Conservation (phyloP, 2,329 filamentous ascomycete genomes). For the Talaromyces rugulosus region DNA sequence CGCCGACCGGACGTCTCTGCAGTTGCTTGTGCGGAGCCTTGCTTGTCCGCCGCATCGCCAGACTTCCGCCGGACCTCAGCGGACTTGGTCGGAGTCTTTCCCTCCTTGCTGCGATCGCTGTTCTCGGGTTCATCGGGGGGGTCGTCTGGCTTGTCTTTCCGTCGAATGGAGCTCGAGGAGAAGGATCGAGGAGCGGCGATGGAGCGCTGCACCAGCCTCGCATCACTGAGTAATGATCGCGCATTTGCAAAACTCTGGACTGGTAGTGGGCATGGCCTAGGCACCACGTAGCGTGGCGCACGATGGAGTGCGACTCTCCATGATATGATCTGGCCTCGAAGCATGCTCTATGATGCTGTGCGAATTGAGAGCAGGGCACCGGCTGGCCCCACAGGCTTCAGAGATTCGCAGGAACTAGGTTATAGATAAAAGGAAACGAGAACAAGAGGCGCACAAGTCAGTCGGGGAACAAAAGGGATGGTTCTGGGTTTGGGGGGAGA, state of each 20-base stretch:
- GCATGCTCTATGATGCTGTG: slow-evolving; percentile 47
- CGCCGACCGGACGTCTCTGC: slow-evolving; percentile 28
- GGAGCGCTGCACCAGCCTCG: slow-evolving; percentile 21
- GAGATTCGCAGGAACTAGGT: slow-evolving; percentile 12
- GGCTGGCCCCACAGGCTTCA: slow-evolving; percentile 13
- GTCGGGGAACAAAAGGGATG: neutral
- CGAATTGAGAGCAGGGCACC: slow-evolving; percentile 11
- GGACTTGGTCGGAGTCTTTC: slow-evolving; percentile 33
- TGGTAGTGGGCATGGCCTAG: slow-evolving; percentile 27
- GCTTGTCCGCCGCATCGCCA: slow-evolving; percentile 33
- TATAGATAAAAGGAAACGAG: neutral
- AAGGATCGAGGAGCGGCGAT: slow-evolving; percentile 36
- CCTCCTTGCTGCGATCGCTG: slow-evolving; percentile 47
- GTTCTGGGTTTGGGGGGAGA: neutral
- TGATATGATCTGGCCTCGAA: slow-evolving; percentile 61
- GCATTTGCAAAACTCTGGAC: slow-evolving; percentile 28
- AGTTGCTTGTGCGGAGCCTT: slow-evolving; percentile 27
- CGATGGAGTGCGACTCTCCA: slow-evolving; percentile 60
- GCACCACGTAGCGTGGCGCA: slow-evolving; percentile 39
- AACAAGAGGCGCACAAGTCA: neutral
- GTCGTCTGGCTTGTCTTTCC: slow-evolving; percentile 51
- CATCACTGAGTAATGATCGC: slow-evolving; percentile 23
- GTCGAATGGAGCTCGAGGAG: slow-evolving; percentile 44
- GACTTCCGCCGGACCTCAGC: slow-evolving; percentile 39
- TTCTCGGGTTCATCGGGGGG: slow-evolving; percentile 36